These are phyloP conservation scores for Pyrenophora teres DNA, from an alignment of 2,329 filamentous ascomycete species.

Conservation along the genomic window DNA sequence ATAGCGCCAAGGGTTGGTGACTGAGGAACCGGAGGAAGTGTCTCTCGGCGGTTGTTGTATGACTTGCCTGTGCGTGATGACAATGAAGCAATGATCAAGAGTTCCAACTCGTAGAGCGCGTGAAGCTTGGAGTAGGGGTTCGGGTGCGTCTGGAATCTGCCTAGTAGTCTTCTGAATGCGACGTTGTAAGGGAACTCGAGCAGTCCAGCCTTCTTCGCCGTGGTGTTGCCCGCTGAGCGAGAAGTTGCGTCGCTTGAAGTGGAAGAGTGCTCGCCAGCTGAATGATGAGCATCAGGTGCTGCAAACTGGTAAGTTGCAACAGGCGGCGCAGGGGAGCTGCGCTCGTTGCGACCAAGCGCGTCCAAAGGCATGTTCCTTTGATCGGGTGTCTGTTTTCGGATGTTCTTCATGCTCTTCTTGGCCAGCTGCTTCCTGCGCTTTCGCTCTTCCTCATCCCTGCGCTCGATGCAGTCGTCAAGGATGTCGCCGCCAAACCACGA, in stretches of 20 bases:
- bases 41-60: constrained; percentile 47
- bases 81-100: constrained; percentile 77
- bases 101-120: constrained; percentile 80
- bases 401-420: constrained; percentile 64
- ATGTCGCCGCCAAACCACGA: constrained; percentile 75
- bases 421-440: constrained; percentile 45
- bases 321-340: constrained; percentile 49
- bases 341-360: constrained; percentile 49
- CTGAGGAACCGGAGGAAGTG: constrained; percentile 50
- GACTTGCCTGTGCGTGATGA: constrained; percentile 59
- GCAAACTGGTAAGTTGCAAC: constrained; percentile 50
- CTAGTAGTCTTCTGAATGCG: constrained; percentile 78
- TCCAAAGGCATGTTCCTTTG: constrained; percentile 50
- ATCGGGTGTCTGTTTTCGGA: constrained; percentile 50
- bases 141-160: constrained; percentile 85
- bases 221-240: constrained; percentile 47
- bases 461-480: constrained; percentile 50
- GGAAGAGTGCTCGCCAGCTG: constrained; percentile 53
- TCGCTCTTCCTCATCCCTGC: constrained; percentile 49
- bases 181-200: constrained; percentile 77
- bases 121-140: constrained; percentile 87
- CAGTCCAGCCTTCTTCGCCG: constrained; percentile 51
- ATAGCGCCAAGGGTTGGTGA: constrained; percentile 53
- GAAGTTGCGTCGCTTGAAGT: constrained; percentile 53
- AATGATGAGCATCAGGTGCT: constrained; percentile 46